phyloP scores from a whole-genome alignment of 345 rosid genomes.

The Rhodamnia argentea region DNA sequence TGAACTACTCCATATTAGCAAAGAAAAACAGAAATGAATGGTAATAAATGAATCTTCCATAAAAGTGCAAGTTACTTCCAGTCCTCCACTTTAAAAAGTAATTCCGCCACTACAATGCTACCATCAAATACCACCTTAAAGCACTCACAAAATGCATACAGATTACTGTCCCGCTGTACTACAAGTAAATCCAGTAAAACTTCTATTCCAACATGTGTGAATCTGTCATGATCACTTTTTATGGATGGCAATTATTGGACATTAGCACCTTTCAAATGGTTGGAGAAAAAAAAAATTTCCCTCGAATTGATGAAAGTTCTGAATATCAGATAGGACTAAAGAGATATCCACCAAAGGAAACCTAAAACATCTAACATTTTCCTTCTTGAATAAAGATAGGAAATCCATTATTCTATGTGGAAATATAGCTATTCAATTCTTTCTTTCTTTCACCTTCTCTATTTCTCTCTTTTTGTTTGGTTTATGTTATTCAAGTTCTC shows the following conservation, averaged over 20 bases:
- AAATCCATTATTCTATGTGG: background rate
- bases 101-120: background rate
- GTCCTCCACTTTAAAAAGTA: background rate
- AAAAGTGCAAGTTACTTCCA: background rate
- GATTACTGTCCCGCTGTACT: background rate
- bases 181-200: background rate
- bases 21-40: background rate
- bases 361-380: background rate
- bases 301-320: background rate
- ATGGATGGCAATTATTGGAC: background rate
- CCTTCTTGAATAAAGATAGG: background rate
- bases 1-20: slow-evolving; percentile 26
- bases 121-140: background rate
- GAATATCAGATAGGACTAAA: background rate
- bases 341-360: background rate
- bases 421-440: background rate
- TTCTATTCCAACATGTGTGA: background rate
- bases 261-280: background rate
- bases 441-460: background rate
- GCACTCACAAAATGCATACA: background rate
- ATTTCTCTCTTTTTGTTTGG: background rate
- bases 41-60: background rate
- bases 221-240: background rate
- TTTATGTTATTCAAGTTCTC: background rate
- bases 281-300: background rate